Conservation (phyloP, 805 yeast species). For the Schwanniomyces sp. region DNA sequence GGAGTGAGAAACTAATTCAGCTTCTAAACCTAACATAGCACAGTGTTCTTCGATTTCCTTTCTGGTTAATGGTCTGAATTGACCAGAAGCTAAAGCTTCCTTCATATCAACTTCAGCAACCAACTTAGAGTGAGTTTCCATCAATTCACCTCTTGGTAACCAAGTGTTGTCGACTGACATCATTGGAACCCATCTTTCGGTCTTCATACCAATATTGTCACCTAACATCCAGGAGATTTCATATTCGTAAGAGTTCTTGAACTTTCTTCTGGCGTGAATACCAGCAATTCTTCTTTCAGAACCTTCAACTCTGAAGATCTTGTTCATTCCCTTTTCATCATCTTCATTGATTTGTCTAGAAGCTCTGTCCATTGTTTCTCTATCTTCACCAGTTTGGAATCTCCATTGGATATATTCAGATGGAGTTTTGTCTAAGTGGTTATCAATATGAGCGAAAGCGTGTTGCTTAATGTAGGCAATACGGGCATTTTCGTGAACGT, state of each 20-base stretch:
- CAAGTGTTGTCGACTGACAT: constrained; percentile 99
- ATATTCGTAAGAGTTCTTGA: constrained; percentile 99
- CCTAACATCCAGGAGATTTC: constrained; percentile 97
- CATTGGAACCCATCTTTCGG: constrained; percentile 99
- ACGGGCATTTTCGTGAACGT: constrained; percentile 99
- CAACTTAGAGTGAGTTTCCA: constrained; percentile 93
- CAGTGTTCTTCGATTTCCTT: constrained; percentile 99
- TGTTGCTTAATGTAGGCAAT: constrained; percentile 99
- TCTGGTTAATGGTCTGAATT: constrained; percentile 99
- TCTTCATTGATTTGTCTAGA: constrained; percentile 96
- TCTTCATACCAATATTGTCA: constrained; percentile 98
- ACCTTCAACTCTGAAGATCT: constrained; percentile 98
- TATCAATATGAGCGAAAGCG: constrained; percentile 99
- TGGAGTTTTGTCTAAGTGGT: constrained; percentile 98
- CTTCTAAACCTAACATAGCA: constrained; percentile 96
- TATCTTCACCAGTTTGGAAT: constrained; percentile 99
- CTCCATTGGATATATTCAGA: constrained; percentile 99
- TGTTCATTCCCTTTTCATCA: constrained; percentile 98
- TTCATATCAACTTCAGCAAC: constrained; percentile 99
- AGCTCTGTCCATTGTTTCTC: constrained; percentile 99
- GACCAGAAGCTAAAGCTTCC: constrained; percentile 99
- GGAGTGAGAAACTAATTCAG: constrained; percentile 99
- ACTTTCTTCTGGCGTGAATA: constrained; percentile 96
- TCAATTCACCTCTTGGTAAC: constrained; percentile 95
- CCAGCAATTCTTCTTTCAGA: constrained; percentile 96